Percentiles rank a stretch among this genome's conserved stretches.
Evolutionary conservation across 2,329 filamentous ascomycete species (phyloP).

Genomic region (Talaromyces sp.): DNA sequence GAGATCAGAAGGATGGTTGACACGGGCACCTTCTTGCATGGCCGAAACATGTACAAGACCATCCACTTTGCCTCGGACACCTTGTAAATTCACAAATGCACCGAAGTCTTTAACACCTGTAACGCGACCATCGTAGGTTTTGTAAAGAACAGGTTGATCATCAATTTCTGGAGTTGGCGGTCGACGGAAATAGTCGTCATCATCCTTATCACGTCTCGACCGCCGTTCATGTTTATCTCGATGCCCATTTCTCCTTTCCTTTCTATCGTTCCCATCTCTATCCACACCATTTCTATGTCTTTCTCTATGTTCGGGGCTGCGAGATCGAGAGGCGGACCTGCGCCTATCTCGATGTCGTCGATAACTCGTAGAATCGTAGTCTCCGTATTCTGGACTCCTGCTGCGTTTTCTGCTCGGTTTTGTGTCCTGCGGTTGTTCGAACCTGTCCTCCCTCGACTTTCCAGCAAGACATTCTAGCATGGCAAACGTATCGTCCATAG

Average conservation of each 20-base stretch:
- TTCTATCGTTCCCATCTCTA: conserved; percentile 50
- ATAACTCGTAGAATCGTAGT: conserved; percentile 40
- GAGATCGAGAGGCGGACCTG: conserved; percentile 48
- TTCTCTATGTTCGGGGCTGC: conserved; percentile 38
- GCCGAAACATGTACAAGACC: conserved; percentile 92
- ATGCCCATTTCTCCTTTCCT: conserved; percentile 37
- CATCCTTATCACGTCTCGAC: conserved; percentile 37
- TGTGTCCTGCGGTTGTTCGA: conserved; percentile 33
- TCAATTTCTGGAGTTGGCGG: conserved; percentile 73
- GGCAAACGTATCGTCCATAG: conserved; percentile 88
- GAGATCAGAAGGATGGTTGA: conserved; percentile 89
- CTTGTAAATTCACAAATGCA: conserved; percentile 86
- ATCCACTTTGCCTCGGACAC: conserved; percentile 83
- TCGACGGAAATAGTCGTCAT: conserved; percentile 61
- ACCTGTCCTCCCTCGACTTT: conserved; percentile 51
- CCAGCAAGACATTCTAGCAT: conserved; percentile 81
- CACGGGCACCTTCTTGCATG: conserved; percentile 76
- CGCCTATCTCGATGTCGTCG: conserved; percentile 33
- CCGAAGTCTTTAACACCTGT: conserved; percentile 95
- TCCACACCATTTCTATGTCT: conserved; percentile 54
- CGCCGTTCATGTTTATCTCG: conserved; percentile 44
- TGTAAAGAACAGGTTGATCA: conserved; percentile 74
- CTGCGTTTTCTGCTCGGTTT: conserved; percentile 51
- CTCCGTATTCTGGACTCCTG: conserved; percentile 50
- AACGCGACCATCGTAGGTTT: conserved; percentile 85